Evolutionary conservation across 176 grass and related monocot species (phyloP).

Genomic region (Eleusine coracana): DNA sequence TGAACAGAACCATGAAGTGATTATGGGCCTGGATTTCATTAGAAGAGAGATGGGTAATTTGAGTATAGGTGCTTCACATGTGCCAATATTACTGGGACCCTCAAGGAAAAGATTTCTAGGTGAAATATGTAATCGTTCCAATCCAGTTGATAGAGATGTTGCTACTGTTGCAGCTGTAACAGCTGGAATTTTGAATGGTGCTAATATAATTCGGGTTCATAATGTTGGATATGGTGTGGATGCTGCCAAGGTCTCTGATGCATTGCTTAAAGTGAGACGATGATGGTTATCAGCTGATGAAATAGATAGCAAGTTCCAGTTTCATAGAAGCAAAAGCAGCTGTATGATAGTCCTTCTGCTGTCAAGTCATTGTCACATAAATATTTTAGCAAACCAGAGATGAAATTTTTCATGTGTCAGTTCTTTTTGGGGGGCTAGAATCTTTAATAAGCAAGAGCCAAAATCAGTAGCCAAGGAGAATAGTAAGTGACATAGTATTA

Average conservation of each 20-base stretch:
- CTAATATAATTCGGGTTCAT: slow-evolving; percentile 83
- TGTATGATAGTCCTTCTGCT: slow-evolving; percentile 5
- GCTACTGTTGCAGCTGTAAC: slow-evolving; percentile 50
- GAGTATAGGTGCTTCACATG: slow-evolving; percentile 71
- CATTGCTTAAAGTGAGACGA: slow-evolving; percentile 36
- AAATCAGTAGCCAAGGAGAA: slow-evolving; percentile 16
- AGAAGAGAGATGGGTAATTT: slow-evolving; percentile 63
- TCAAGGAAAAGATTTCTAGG: slow-evolving; percentile 83
- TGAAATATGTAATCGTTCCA: slow-evolving; percentile 55
- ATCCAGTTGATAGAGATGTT: slow-evolving; percentile 74
- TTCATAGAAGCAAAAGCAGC: slow-evolving; percentile 12
- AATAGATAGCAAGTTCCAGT: slow-evolving; percentile 15
- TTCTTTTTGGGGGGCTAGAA: background rate
- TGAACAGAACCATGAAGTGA: slow-evolving; percentile 61
- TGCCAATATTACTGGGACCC: slow-evolving; percentile 72
- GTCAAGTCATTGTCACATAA: slow-evolving; percentile 5
- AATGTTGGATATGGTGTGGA: slow-evolving; percentile 63
- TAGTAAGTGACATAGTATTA: background rate
- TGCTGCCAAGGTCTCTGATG: slow-evolving; percentile 69
- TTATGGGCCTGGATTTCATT: slow-evolving; percentile 55
- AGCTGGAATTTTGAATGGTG: slow-evolving; percentile 64
- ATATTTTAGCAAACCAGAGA: slow-evolving; percentile 6
- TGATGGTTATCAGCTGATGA: background rate
- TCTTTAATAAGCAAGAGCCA: slow-evolving; percentile 9
- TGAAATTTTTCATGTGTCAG: background rate